Percentiles rank a stretch among this genome's conserved stretches.
Conservation (phyloP, 176 grass and related monocot genomes). For the Aegilops longissima region DNA sequence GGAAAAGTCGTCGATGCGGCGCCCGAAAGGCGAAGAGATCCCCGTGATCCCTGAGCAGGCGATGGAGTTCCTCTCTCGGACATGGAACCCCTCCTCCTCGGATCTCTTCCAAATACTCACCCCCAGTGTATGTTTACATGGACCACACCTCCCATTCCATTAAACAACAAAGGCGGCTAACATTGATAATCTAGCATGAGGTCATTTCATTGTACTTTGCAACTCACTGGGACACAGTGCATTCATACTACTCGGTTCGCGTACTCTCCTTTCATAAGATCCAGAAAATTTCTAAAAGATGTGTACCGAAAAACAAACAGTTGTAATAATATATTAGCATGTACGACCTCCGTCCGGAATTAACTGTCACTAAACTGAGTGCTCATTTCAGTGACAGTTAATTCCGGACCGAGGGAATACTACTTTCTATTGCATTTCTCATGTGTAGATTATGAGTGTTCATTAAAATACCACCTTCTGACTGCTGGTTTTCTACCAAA, state of each 20-base stretch:
- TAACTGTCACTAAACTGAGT: too few relatives aligned
- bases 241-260: not conserved
- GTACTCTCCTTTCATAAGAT: not conserved
- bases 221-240: slow-evolving; percentile 2
- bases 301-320: not conserved
- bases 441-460: not conserved
- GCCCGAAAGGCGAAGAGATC: slow-evolving; percentile 45
- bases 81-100: slow-evolving; percentile 88
- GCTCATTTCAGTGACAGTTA: too few relatives aligned
- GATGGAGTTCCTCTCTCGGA: slow-evolving; percentile 90
- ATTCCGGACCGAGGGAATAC: too few relatives aligned
- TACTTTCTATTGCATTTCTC: not conserved
- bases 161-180: slow-evolving; percentile 11
- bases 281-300: not conserved
- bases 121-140: slow-evolving; percentile 62
- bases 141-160: slow-evolving; percentile 24
- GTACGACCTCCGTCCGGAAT: too few relatives aligned
- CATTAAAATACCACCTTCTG: not conserved
- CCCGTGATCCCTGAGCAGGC: slow-evolving; percentile 59
- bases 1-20: slow-evolving; percentile 34
- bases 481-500: not conserved
- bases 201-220: not conserved
- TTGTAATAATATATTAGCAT: not conserved
- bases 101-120: slow-evolving; percentile 92
- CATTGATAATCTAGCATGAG: not conserved